These are phyloP conservation scores for Saturnispora sekii DNA, from an alignment of 805 yeast genomes.

Conservation along the genomic window DNA sequence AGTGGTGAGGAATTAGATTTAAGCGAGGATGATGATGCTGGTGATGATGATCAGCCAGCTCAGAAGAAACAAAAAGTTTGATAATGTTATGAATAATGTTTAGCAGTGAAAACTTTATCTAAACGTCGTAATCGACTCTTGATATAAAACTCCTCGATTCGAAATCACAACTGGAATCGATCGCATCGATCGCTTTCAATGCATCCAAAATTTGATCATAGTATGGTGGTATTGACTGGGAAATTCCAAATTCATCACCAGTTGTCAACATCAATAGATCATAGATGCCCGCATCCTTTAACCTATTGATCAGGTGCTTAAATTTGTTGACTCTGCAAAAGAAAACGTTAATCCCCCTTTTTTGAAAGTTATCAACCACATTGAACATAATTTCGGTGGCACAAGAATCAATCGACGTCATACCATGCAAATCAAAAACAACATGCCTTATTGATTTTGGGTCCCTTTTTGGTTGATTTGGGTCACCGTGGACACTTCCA, in stretches of 20 bases:
- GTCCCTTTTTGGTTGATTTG: conserved; percentile 33
- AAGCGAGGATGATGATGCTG: conserved; percentile 12
- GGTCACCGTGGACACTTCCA: conserved; percentile 68
- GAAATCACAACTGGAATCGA: conserved; percentile 19
- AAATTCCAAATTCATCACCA: conserved; percentile 22
- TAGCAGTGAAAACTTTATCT: neutral
- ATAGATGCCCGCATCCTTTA: conserved; percentile 48
- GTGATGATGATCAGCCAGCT: conserved; percentile 16
- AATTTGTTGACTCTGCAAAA: conserved; percentile 51
- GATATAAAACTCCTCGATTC: conserved; percentile 17
- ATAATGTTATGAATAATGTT: neutral
- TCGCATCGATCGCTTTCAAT: conserved; percentile 33
- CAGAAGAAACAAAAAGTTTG: conserved; percentile 10
- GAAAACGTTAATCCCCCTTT: conserved; percentile 44
- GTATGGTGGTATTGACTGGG: conserved; percentile 31
- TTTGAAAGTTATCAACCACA: conserved; percentile 47
- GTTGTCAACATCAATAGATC: conserved; percentile 23
- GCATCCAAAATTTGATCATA: conserved; percentile 51
- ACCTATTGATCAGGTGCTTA: conserved; percentile 35
- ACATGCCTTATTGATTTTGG: conserved; percentile 42
- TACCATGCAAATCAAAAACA: conserved; percentile 72
- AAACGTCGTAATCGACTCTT: conserved; percentile 12
- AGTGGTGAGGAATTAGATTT: conserved; percentile 34
- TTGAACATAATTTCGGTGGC: conserved; percentile 66
- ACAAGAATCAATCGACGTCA: conserved; percentile 70